A percentile compares a stretch with the other conserved stretches of the same genome.
Evolutionary conservation across 768 basidiomycete species (phyloP).

Genomic region (Suillus variegatus): DNA sequence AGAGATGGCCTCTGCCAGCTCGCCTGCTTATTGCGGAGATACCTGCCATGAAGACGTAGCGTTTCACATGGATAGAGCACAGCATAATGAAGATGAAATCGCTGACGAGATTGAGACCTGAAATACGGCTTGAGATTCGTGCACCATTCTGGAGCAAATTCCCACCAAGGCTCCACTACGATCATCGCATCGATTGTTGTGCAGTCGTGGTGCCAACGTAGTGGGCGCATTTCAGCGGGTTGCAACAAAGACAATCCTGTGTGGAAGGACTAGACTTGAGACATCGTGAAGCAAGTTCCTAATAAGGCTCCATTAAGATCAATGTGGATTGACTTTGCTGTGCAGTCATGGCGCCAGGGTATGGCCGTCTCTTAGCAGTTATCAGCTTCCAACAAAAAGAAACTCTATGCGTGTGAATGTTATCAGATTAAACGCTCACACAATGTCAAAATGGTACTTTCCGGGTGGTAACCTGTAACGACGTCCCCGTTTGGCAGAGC

Average conservation of each 20-base stretch:
- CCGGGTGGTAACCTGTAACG: not conserved
- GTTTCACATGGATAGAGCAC: not conserved
- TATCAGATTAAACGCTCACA: conserved; percentile 1
- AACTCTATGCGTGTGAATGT: conserved; percentile 3
- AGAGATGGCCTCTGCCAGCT: not conserved
- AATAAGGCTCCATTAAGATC: not conserved
- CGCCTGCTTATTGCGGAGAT: not conserved
- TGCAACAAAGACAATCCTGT: not conserved
- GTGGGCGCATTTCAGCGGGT: not conserved
- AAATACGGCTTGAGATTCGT: not conserved
- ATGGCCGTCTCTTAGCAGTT: not conserved
- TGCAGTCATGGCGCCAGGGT: not conserved
- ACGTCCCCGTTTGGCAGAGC: not conserved
- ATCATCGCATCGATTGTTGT: not conserved
- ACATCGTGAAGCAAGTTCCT: not conserved
- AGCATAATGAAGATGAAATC: conserved; percentile 1
- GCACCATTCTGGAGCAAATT: not conserved
- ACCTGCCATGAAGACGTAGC: not conserved
- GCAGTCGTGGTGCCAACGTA: not conserved
- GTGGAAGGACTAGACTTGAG: not conserved
- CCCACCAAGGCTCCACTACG: not conserved
- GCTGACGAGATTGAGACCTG: not conserved
- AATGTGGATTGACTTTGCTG: not conserved
- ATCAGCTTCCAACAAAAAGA: not conserved
- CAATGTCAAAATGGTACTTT: conserved; percentile 1